Evolutionary conservation across 768 basidiomycete genomes (phyloP), one percentile per base, ranked within the genome.

Genomic region (Lyophyllum shimeji): DNA sequence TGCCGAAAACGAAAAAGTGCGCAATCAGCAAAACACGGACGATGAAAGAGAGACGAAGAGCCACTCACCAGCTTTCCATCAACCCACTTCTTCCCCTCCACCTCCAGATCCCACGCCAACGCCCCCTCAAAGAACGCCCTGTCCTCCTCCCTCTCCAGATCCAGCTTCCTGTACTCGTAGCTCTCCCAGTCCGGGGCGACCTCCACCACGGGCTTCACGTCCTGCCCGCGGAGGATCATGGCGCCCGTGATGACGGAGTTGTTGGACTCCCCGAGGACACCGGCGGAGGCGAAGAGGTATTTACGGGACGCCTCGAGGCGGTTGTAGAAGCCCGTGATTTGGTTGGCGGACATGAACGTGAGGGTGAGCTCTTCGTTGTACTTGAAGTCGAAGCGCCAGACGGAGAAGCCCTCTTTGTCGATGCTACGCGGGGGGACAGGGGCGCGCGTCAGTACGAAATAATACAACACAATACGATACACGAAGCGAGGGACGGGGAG

Each of bases 301-400:
- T 97, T 96, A 74, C 96, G 89, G 21, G 95, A 94, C 9, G 86
- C 97, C 77, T 98, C 97, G 8, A 99, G 86, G 55, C 97, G 93
- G 82, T 95, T 92, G 84, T 95, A 98, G 86, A 96, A 94, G 17
- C 96, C 96, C 56, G 85, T 84, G 67, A 97, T 85, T 73, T 90
- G 91, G 82, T 98, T 98, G 59, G 85, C 83, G 57, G 93, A 95
- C 95, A 93, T 98, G 83, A 93, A 98, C 50, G 82, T 83, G 72
- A 86, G 85, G 20, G 94, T 94, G 60, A 98, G 86, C 74, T 97
- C 95, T 20, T 86, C 79, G 75, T 91, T 91, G 85, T 96, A 98
- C 79, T 96, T 97, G 87, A 92, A 99, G 78, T 93, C 91, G 53
- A 94, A 86, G 55, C 90, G 83, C 90, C 91, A 95, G 69, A 86